A percentile compares a stretch with the other conserved stretches of the same genome.
phyloP scores from a whole-genome alignment of 768 basidiomycete species.

The Aureoboletus auriporus region DNA sequence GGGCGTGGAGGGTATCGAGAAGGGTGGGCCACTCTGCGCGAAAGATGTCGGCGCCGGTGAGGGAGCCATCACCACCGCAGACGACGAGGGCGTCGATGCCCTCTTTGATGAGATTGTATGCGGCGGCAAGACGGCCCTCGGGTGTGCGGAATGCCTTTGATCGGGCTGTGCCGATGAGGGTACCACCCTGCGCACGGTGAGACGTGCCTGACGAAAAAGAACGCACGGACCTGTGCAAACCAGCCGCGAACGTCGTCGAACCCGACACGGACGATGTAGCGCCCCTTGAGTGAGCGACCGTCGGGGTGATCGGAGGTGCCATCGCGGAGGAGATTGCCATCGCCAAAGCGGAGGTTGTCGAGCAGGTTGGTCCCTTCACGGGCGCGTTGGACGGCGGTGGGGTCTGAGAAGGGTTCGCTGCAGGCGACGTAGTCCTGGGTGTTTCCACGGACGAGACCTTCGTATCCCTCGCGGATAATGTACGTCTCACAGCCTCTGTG shows the following conservation, averaged over 20 bases:
- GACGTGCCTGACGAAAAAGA: background rate
- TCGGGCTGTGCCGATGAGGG: conserved; percentile 91
- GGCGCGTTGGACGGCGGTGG: conserved; percentile 13
- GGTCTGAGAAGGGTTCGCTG: conserved; percentile 28
- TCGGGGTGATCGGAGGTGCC: conserved; percentile 71
- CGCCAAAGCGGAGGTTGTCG: conserved; percentile 80
- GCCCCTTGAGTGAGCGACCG: conserved; percentile 77
- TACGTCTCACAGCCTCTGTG: conserved; percentile 86
- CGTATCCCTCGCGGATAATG: conserved; percentile 97
- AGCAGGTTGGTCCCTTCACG: conserved; percentile 38
- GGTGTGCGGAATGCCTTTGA: conserved; percentile 77
- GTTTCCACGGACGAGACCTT: conserved; percentile 93
- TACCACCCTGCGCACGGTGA: conserved; percentile 65
- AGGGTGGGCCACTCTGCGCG: conserved; percentile 93
- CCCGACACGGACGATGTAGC: conserved; percentile 92
- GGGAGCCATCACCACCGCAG: conserved; percentile 94
- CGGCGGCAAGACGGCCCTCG: conserved; percentile 88
- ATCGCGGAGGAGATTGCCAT: conserved; percentile 71
- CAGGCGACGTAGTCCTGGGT: conserved; percentile 30
- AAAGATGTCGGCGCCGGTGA: conserved; percentile 95
- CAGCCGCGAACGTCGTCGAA: conserved; percentile 98
- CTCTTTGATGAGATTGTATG: conserved; percentile 88
- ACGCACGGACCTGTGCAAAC: conserved; percentile 73
- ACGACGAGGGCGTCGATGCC: conserved; percentile 97
- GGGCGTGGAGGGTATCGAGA: conserved; percentile 58